These are phyloP conservation scores for Mycena galericulata DNA, from an alignment of 768 basidiomycete genomes.

Conservation along the genomic window DNA sequence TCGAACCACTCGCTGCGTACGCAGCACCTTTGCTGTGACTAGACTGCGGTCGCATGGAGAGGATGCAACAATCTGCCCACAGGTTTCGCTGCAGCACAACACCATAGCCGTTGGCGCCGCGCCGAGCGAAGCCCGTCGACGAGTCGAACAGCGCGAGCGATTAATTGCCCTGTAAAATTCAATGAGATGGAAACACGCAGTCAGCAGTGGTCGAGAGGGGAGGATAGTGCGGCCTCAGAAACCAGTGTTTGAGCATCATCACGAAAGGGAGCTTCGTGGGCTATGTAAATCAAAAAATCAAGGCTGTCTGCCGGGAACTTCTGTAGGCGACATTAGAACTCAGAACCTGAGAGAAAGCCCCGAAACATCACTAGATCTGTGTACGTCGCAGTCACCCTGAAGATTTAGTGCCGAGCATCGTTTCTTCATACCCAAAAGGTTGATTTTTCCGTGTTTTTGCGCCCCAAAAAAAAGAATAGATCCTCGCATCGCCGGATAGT, in stretches of 20 bases:
- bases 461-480: constrained; percentile 49
- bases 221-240: constrained; percentile 23
- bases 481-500: constrained; percentile 52
- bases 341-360: neutral
- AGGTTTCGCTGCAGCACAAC: constrained; percentile 30
- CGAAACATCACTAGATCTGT: constrained; percentile 50
- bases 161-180: constrained; percentile 23
- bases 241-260: constrained; percentile 26
- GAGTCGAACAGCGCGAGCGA: constrained; percentile 27
- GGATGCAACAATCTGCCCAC: constrained; percentile 39
- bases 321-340: constrained; percentile 31
- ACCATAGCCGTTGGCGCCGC: constrained; percentile 35
- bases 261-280: constrained; percentile 45
- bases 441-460: constrained; percentile 42
- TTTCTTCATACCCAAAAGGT: constrained; percentile 51
- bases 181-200: neutral
- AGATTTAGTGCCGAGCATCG: constrained; percentile 41
- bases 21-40: neutral
- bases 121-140: constrained; percentile 30
- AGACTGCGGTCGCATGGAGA: constrained; percentile 18
- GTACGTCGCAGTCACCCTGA: constrained; percentile 41
- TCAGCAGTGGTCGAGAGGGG: constrained; percentile 3
- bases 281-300: constrained; percentile 50
- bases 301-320: constrained; percentile 48
- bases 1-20: neutral